Conservation (phyloP, 2,329 filamentous ascomycete genomes). For the Bipolaris victoriae region DNA sequence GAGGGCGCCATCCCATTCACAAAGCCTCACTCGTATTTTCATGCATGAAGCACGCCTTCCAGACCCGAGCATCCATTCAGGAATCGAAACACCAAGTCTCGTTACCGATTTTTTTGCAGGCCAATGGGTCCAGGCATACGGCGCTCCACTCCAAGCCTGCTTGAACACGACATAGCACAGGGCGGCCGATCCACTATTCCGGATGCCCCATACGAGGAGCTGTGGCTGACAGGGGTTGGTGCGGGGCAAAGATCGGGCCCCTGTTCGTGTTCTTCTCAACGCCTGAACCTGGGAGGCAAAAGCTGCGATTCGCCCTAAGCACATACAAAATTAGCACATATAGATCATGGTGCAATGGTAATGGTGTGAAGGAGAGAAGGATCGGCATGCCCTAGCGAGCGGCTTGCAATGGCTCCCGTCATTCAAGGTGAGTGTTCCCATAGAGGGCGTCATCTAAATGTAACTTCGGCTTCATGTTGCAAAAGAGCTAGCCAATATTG, state of each 20-base stretch:
- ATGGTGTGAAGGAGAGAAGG: neutral
- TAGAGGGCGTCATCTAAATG: neutral
- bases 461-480: neutral
- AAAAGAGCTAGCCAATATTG: neutral
- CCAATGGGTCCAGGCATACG: neutral
- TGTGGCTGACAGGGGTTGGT: neutral
- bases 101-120: neutral
- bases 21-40: neutral
- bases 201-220: conserved; percentile 4
- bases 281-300: neutral
- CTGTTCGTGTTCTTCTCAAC: neutral
- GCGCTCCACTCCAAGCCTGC: neutral
- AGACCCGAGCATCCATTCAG: neutral
- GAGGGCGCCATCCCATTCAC: neutral
- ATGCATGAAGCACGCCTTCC: neutral
- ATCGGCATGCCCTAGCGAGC: neutral
- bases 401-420: neutral
- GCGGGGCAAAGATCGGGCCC: conserved; percentile 6
- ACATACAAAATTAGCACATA: conserved; percentile 2
- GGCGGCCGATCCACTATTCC: conserved; percentile 2
- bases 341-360: neutral
- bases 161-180: conserved; percentile 2
- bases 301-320: neutral
- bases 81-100: neutral
- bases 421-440: neutral